Evolutionary conservation across 768 basidiomycete genomes (phyloP).

Genomic region (Amanita inopinata): DNA sequence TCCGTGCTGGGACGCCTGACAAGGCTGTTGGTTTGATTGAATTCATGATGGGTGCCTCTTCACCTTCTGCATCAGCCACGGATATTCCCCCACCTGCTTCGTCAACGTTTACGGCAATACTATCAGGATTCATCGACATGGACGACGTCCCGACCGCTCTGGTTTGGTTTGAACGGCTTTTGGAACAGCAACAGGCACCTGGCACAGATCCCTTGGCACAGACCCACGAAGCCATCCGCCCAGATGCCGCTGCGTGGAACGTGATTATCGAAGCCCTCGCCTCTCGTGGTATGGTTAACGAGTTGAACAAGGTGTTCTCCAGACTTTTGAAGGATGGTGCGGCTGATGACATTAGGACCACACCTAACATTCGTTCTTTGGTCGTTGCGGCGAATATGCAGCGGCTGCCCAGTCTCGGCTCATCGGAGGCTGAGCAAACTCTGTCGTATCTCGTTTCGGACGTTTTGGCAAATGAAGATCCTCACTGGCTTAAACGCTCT

Average conservation of each 20-base stretch:
- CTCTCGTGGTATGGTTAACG: constrained; percentile 32
- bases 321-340: constrained; percentile 24
- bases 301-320: constrained; percentile 49
- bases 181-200: constrained; percentile 26
- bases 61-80: constrained; percentile 20
- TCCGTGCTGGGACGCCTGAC: constrained; percentile 51
- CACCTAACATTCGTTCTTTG: constrained; percentile 28
- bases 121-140: constrained; percentile 52
- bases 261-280: constrained; percentile 53
- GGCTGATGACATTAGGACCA: constrained; percentile 26
- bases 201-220: constrained; percentile 31
- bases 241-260: constrained; percentile 45
- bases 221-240: constrained; percentile 34
- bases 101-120: constrained; percentile 54
- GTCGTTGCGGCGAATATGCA: constrained; percentile 30
- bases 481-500: neutral
- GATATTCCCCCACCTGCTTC: constrained; percentile 49
- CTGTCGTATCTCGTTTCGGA: constrained; percentile 16
- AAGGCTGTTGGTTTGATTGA: constrained; percentile 59
- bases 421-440: constrained; percentile 4
- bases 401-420: neutral
- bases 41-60: constrained; percentile 50
- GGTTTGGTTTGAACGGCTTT: constrained; percentile 62
- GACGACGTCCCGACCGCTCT: constrained; percentile 58
- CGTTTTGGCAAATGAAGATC: neutral